Evolutionary conservation across 768 basidiomycete genomes (phyloP).

Genomic region (Russula vinacea): DNA sequence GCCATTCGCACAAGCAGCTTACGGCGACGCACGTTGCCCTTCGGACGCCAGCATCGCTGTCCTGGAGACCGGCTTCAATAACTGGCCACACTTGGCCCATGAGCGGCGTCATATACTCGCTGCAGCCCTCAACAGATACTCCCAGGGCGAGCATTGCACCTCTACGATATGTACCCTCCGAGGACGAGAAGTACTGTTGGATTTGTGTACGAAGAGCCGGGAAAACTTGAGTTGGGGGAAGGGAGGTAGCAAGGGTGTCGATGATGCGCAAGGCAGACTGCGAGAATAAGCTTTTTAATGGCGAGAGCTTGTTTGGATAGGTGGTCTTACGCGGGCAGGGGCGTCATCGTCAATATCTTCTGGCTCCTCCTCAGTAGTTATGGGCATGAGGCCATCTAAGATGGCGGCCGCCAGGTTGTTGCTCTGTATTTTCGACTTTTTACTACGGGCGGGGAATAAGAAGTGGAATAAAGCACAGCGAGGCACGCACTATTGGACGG

Average conservation of each 20-base stretch:
- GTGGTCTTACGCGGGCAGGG: slow-evolving; percentile 71
- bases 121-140: slow-evolving; percentile 94
- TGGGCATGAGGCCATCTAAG: slow-evolving; percentile 88
- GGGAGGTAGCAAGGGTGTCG: slow-evolving; percentile 84
- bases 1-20: slow-evolving; percentile 95
- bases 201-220: slow-evolving; percentile 82
- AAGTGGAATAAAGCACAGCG: neutral
- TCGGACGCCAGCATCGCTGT: slow-evolving; percentile 79
- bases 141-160: slow-evolving; percentile 95
- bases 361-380: slow-evolving; percentile 90
- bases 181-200: slow-evolving; percentile 77
- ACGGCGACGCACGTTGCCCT: slow-evolving; percentile 96
- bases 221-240: slow-evolving; percentile 96
- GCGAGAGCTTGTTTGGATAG: neutral
- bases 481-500: slow-evolving; percentile 80
- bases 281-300: slow-evolving; percentile 7
- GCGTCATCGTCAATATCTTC: slow-evolving; percentile 92
- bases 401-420: slow-evolving; percentile 81
- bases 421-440: slow-evolving; percentile 92
- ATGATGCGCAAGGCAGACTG: slow-evolving; percentile 93
- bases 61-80: slow-evolving; percentile 83
- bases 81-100: slow-evolving; percentile 92
- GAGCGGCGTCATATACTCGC: slow-evolving; percentile 93
- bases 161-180: slow-evolving; percentile 76
- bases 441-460: slow-evolving; percentile 48